Conservation (phyloP, 495 filamentous ascomycete genomes). For the Xylaria acuta region DNA sequence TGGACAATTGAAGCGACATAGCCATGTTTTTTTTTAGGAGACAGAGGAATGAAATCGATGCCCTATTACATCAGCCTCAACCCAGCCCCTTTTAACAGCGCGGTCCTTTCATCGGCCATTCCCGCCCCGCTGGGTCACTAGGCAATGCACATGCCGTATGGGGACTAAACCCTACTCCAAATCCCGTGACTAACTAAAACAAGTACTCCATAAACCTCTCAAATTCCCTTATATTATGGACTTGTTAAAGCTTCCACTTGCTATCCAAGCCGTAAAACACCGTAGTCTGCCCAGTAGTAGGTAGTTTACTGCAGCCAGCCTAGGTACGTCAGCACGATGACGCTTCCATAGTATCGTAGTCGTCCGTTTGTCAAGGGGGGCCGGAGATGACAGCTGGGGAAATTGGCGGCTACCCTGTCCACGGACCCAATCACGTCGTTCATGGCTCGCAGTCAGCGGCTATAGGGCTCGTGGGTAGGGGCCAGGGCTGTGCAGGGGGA, state of each 20-base stretch:
- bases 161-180: background rate
- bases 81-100: constrained; percentile 31
- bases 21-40: background rate
- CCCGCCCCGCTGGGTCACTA: constrained; percentile 24
- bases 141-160: background rate
- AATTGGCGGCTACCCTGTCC: constrained; percentile 18
- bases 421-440: constrained; percentile 30
- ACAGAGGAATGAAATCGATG: background rate
- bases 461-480: constrained; percentile 32
- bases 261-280: background rate
- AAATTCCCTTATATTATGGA: too few species aligned
- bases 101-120: constrained; percentile 10
- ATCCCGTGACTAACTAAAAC: background rate
- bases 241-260: background rate
- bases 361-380: constrained; percentile 6
- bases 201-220: background rate
- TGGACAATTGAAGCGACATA: background rate
- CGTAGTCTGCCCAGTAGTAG: constrained; percentile 4
- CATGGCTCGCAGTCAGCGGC: constrained; percentile 29
- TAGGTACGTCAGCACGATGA: constrained; percentile 9
- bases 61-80: constrained; percentile 34
- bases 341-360: background rate
- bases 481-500: constrained; percentile 31
- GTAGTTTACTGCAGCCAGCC: background rate
- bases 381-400: constrained; percentile 12